Conservation (phyloP, 208 protist species). For the Ichthyophonus hoferi region DNA sequence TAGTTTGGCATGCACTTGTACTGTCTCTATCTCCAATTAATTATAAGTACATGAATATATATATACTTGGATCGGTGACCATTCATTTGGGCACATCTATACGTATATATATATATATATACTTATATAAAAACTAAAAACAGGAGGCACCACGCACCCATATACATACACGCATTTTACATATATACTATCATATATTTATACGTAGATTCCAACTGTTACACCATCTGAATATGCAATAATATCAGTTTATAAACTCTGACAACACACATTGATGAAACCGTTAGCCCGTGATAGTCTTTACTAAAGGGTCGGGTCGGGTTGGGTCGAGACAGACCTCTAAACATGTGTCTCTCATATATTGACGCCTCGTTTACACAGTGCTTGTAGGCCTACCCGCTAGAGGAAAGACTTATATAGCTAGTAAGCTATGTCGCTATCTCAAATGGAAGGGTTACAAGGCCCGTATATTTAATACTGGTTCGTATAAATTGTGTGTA, state of each 20-base stretch:
- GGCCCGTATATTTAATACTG: conserved; percentile 40
- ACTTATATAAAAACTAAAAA: neutral
- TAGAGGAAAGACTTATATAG: conserved; percentile 62
- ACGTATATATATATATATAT: neutral
- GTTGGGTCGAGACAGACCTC: too few species aligned
- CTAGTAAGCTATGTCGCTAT: conserved; percentile 52
- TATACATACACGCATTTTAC: too few species aligned
- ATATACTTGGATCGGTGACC: neutral
- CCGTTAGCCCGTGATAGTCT: neutral
- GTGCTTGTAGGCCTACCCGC: conserved; percentile 57
- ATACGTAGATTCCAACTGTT: too few species aligned
- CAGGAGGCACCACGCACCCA: too few species aligned
- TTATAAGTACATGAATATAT: neutral
- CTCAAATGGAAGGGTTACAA: conserved; percentile 50
- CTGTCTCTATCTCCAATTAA: neutral
- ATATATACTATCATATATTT: neutral
- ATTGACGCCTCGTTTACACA: neutral
- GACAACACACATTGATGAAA: neutral
- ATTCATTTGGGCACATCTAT: neutral
- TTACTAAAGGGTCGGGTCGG: too few species aligned
- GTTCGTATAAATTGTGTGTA: too few species aligned
- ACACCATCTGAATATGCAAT: too few species aligned
- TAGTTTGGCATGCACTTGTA: neutral
- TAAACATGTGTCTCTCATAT: too few species aligned
- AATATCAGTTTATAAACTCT: too few species aligned